Conservation (phyloP, 768 basidiomycete species). For the Gloeopeniophorella convolvens region DNA sequence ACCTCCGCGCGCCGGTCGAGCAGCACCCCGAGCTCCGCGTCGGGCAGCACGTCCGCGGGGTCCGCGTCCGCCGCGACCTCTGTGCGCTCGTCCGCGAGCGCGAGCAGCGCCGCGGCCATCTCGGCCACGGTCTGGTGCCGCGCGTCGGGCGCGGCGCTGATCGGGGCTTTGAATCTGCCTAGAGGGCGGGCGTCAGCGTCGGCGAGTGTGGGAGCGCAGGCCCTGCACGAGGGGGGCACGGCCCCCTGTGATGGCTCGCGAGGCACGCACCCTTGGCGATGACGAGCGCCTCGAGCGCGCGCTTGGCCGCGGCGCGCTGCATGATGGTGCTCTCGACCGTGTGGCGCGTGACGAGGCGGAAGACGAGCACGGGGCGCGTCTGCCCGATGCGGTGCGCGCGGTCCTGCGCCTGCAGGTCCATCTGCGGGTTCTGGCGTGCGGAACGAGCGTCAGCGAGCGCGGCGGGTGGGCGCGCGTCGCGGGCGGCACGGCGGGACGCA, state of each 20-base stretch:
- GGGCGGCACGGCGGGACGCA: conserved; percentile 33
- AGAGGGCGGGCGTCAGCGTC: too few species aligned
- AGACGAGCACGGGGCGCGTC: conserved; percentile 83
- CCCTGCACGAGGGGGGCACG: too few species aligned
- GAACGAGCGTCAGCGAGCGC: too few species aligned
- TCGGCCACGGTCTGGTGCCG: conserved; percentile 61
- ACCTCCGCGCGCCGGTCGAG: conserved; percentile 75
- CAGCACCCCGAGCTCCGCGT: conserved; percentile 72
- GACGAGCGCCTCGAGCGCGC: conserved; percentile 89
- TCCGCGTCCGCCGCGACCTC: conserved; percentile 74
- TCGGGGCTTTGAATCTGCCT: conserved; percentile 84
- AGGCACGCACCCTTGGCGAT: conserved; percentile 84
- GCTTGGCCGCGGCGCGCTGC: conserved; percentile 78
- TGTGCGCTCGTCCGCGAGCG: conserved; percentile 84
- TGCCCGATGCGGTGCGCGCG: conserved; percentile 96
- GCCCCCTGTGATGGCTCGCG: too few species aligned
- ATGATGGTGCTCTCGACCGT: conserved; percentile 92
- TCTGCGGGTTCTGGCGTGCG: conserved; percentile 72
- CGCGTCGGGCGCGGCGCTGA: conserved; percentile 37
- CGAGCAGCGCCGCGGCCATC: conserved; percentile 70
- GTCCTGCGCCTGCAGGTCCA: conserved; percentile 95
- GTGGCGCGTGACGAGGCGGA: conserved; percentile 78
- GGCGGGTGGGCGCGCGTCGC: too few species aligned
- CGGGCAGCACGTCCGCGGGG: conserved; percentile 72
- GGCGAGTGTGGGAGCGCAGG: too few species aligned